phyloP scores from a whole-genome alignment of 768 basidiomycete genomes.

The Nevesoporus exiguus region DNA sequence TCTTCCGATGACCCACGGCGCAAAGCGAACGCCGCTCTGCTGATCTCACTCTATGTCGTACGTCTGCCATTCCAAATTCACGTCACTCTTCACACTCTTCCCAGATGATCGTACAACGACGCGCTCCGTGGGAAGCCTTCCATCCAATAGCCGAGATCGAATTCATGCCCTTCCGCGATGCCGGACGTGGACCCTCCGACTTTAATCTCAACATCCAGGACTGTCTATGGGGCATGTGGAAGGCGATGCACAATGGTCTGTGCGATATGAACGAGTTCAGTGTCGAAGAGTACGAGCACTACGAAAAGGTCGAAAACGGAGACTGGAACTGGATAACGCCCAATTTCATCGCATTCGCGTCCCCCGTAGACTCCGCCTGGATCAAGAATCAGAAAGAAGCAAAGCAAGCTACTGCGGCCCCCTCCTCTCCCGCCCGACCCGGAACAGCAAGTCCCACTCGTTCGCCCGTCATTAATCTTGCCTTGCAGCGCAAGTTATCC shows the following conservation, averaged over 20 bases:
- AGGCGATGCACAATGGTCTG: constrained; percentile 85
- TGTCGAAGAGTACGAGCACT: constrained; percentile 88
- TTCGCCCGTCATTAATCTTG: constrained; percentile 41
- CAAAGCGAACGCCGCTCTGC: constrained; percentile 92
- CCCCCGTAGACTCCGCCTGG: constrained; percentile 79
- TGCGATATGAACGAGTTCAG: constrained; percentile 95
- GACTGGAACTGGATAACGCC: constrained; percentile 97
- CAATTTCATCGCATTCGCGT: constrained; percentile 91
- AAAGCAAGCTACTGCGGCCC: constrained; percentile 35
- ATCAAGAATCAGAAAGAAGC: constrained; percentile 72
- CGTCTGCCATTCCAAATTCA: constrained; percentile 31
- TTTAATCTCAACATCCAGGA: constrained; percentile 94
- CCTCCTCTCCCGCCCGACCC: constrained; percentile 28
- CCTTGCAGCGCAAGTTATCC: constrained; percentile 74
- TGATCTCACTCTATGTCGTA: constrained; percentile 92
- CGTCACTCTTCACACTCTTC: constrained; percentile 18
- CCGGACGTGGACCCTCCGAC: constrained; percentile 87
- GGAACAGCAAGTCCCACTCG: constrained; percentile 22
- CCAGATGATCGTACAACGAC: constrained; percentile 90
- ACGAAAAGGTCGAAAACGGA: constrained; percentile 93
- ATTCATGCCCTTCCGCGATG: constrained; percentile 95
- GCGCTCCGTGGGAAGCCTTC: constrained; percentile 92
- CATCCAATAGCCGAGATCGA: constrained; percentile 89
- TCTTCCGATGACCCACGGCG: constrained; percentile 79
- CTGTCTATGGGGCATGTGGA: constrained; percentile 84